These are phyloP conservation scores for Clarireedia homoeocarpa DNA, from an alignment of 2,329 filamentous ascomycete species.

Conservation along the genomic window DNA sequence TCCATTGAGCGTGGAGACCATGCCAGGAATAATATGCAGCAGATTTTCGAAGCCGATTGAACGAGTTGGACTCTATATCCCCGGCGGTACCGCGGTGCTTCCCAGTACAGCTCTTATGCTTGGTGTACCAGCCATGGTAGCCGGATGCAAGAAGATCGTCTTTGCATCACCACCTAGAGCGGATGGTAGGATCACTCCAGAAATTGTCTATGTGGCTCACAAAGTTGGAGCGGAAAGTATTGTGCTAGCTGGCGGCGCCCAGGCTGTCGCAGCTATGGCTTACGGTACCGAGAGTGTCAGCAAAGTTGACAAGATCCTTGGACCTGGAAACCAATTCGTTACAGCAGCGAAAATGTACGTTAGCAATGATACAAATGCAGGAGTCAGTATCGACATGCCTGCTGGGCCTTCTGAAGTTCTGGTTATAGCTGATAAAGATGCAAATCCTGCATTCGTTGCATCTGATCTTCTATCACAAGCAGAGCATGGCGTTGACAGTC, in stretches of 20 bases:
- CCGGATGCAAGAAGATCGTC: constrained; percentile 91
- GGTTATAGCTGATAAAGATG: constrained; percentile 82
- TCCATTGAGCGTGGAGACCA: constrained; percentile 82
- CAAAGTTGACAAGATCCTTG: constrained; percentile 98
- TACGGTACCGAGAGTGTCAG: constrained; percentile 91
- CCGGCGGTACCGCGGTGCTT: constrained; percentile 92
- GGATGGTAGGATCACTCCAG: constrained; percentile 86
- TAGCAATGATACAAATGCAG: constrained; percentile 91
- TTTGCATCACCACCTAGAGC: constrained; percentile 83
- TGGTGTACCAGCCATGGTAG: constrained; percentile 94
- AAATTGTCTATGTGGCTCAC: constrained; percentile 96
- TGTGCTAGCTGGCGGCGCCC: constrained; percentile 88
- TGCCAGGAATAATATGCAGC: constrained; percentile 93
- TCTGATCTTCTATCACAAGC: constrained; percentile 92
- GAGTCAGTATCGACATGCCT: constrained; percentile 96
- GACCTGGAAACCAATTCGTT: constrained; percentile 96
- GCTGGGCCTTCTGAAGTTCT: constrained; percentile 93
- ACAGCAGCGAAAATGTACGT: constrained; percentile 98
- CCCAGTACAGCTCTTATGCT: constrained; percentile 97
- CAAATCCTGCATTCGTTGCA: constrained; percentile 91
- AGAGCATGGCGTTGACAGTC: constrained; percentile 92
- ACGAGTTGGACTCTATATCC: constrained; percentile 91
- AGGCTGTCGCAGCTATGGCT: constrained; percentile 92
- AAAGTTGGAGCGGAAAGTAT: constrained; percentile 95
- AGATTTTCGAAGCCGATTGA: constrained; percentile 91